These are phyloP conservation scores for Arabidopsis thaliana DNA, from an alignment of 345 rosid species.

Conservation along the genomic window DNA sequence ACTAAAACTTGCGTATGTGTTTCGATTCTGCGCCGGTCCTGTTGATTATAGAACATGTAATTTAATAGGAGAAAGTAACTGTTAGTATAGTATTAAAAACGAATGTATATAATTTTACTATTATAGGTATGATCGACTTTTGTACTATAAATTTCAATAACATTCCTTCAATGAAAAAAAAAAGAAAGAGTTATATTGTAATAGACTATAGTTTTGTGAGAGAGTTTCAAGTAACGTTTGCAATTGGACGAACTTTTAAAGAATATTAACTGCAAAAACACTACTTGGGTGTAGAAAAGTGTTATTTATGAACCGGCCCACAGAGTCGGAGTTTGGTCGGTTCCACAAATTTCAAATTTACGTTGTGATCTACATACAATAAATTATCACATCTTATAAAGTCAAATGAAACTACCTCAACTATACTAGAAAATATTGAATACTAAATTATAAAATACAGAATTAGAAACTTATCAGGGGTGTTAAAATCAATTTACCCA, in stretches of 20 bases:
- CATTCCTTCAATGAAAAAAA: no score
- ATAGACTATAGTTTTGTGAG: not conserved
- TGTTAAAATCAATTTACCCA: no score
- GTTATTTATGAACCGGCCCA: constrained; percentile 33
- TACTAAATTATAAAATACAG: constrained; percentile 3
- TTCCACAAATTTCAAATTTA: constrained; percentile 33
- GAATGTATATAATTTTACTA: no score
- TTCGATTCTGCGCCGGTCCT: not conserved
- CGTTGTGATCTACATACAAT: constrained; percentile 1
- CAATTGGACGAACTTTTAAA: constrained; percentile 19
- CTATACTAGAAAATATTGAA: not conserved
- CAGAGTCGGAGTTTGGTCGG: constrained; percentile 43
- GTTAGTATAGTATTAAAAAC: no score
- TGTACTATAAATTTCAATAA: no score
- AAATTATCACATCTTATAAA: constrained; percentile 32
- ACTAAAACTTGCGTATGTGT: constrained; percentile 3
- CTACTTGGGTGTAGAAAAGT: constrained; percentile 5
- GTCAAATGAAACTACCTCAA: constrained; percentile 39
- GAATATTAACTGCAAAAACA: constrained; percentile 12
- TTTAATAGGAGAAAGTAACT: not conserved
- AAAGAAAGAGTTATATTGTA: no score
- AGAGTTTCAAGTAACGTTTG: constrained; percentile 26
- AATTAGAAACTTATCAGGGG: not conserved
- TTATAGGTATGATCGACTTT: no score
- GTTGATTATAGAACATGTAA: constrained; percentile 6